Evolutionary conservation across 352 stramenopile genomes (phyloP), one percentile per base, ranked within the genome.

Genomic region (Lagenidium sp.): DNA sequence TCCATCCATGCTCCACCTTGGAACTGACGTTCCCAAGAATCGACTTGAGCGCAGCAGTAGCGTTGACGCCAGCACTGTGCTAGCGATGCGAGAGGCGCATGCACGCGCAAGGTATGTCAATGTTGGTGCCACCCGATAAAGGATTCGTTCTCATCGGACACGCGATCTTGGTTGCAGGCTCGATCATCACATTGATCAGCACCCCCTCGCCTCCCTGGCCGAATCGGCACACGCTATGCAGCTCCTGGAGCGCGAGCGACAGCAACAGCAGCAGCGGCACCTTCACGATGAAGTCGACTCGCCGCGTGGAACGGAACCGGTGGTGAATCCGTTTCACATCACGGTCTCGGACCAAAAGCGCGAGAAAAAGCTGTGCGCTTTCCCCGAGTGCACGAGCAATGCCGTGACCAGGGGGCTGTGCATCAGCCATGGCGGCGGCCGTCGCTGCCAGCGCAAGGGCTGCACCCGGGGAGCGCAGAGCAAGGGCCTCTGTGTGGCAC

Each of bases 381-480:
- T 88, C 34, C 69, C 75, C 8, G 52, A 79, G 21, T 93, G 81
- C 50, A 40, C 52, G 10, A 88, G 75, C 51, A 91, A 86, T 46
- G 77, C 81, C 6, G 78, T 90, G 36, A 90, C 78, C 15, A 68
- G 81, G 21, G 81, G 81, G 6, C 63, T 90, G 22, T 93, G 81
- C 42, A 89, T 90, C 10, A 84, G 70, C 37, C 80, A 92, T 44
- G 80, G 80, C 23, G 80, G 80, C 25, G 80, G 80, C 1, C 72
- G 80, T 1, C 74, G 79, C 19, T 93, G 80, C 50, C 79, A 93
- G 53, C 71, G 73, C 29, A 87, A 89, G 39, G 80, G 75, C 20
- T 93, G 80, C 54, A 90, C 77, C 20, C 75, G 80, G 43, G 67
- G 80, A 8, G 81, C 72, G 8, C 81, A 86, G 65, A 87, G 76